These are phyloP conservation scores for Penicillium psychrofluorescens DNA, from an alignment of 495 filamentous ascomycete species.

Conservation along the genomic window DNA sequence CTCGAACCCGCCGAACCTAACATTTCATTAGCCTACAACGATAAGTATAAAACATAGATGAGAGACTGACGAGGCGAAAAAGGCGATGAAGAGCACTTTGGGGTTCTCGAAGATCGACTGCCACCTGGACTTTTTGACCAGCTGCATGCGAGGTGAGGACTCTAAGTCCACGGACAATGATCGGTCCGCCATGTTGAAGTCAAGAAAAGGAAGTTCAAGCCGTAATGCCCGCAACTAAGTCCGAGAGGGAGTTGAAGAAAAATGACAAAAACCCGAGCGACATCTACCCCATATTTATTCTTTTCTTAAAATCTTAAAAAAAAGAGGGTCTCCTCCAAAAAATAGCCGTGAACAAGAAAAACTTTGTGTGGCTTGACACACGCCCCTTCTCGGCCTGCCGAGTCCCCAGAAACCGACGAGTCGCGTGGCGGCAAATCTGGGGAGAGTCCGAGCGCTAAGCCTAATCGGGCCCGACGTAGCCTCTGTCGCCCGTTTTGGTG, in stretches of 20 bases:
- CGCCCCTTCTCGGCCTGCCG: constrained; percentile 20
- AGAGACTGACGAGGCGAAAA: constrained; percentile 33
- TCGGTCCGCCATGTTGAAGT: constrained; percentile 10
- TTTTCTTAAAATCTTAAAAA: not conserved
- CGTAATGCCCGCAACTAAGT: no score
- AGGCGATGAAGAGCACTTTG: constrained; percentile 35
- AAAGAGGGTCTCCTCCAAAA: not conserved
- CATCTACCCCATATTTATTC: not conserved
- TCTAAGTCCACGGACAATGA: constrained; percentile 12
- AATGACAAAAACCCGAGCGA: not conserved
- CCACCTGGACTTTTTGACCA: constrained; percentile 26
- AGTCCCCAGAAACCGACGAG: not conserved
- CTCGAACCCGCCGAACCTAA: constrained; percentile 36
- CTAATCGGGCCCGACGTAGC: constrained; percentile 1
- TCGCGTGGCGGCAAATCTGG: constrained; percentile 7
- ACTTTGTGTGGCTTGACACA: not conserved
- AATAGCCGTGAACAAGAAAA: constrained; percentile 3
- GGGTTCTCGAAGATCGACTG: constrained; percentile 24
- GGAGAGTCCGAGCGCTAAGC: constrained; percentile 10
- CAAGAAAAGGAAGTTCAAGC: not conserved
- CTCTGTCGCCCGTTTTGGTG: constrained; percentile 6
- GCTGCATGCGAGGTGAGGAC: constrained; percentile 10
- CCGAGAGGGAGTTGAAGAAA: no score
- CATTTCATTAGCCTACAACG: not conserved
- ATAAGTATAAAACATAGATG: not conserved